Evolutionary conservation across 1,139 yeast species (phyloP).

Genomic region (Sugiyamaella neomexicana): DNA sequence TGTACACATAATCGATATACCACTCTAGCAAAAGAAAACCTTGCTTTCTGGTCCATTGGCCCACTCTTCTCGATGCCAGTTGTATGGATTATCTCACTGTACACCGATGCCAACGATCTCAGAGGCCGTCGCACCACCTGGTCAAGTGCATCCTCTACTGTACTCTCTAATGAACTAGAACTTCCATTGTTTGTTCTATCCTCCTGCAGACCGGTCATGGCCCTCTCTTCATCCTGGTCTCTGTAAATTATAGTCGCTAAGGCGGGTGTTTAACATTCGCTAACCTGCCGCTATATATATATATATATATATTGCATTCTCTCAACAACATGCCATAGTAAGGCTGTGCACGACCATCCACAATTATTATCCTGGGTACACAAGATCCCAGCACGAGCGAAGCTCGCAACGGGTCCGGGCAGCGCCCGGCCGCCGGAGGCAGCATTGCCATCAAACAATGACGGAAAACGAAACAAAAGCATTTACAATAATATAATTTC

Average conservation of each 20-base stretch:
- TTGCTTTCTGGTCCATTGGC: neutral
- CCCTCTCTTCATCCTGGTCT: neutral
- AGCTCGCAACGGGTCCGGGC: slow-evolving; percentile 1
- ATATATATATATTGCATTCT: neutral
- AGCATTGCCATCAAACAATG: neutral
- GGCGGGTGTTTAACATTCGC: too few relatives aligned
- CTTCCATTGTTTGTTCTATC: neutral
- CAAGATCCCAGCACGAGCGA: neutral
- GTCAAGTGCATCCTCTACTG: slow-evolving; percentile 2
- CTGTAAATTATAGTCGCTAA: too few relatives aligned
- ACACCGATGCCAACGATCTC: slow-evolving; percentile 10
- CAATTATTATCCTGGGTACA: too few relatives aligned
- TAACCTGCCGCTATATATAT: too few relatives aligned
- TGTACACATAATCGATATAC: slow-evolving; percentile 4
- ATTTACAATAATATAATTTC: slow-evolving; percentile 15
- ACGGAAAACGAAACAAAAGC: neutral
- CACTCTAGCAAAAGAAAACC: slow-evolving; percentile 3
- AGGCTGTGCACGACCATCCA: neutral
- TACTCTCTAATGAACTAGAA: neutral
- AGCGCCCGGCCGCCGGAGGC: slow-evolving; percentile 1
- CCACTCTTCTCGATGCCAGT: slow-evolving; percentile 4
- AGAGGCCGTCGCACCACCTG: slow-evolving; percentile 11
- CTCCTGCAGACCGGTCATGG: neutral
- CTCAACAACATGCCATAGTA: neutral
- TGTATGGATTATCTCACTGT: slow-evolving; percentile 6